A percentile compares a stretch with the other conserved stretches of the same genome.
phyloP scores from a whole-genome alignment of 352 stramenopile genomes.

The Globisporangium uncinulatum region DNA sequence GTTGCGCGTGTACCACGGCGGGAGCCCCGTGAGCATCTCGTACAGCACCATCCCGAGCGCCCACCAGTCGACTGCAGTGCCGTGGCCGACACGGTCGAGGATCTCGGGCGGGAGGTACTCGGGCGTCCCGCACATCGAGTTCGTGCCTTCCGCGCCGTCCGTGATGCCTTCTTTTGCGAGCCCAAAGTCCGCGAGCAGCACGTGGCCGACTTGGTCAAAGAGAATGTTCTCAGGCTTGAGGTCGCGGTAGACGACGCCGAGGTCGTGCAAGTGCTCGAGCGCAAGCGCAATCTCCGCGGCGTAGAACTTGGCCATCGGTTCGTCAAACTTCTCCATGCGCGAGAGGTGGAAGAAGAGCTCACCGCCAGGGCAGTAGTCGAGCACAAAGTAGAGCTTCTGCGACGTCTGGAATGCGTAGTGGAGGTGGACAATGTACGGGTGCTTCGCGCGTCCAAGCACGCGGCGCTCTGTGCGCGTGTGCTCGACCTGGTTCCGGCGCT shows the following conservation, averaged over 20 bases:
- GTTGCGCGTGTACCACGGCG: conserved; percentile 92
- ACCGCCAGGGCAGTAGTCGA: conserved; percentile 89
- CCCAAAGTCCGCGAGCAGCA: conserved; percentile 83
- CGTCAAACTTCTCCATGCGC: conserved; percentile 86
- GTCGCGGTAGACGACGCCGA: conserved; percentile 87
- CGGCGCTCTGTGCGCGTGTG: conserved; percentile 79
- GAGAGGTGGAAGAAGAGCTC: conserved; percentile 90
- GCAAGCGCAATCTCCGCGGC: conserved; percentile 88
- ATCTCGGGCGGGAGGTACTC: conserved; percentile 94
- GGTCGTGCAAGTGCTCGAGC: conserved; percentile 84
- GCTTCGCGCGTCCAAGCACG: conserved; percentile 83
- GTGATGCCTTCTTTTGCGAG: conserved; percentile 85
- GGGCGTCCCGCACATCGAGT: conserved; percentile 88
- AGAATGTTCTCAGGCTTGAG: conserved; percentile 86
- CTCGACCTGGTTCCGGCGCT: conserved; percentile 80
- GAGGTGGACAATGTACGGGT: conserved; percentile 90
- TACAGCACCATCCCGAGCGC: conserved; percentile 91
- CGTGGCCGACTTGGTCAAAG: conserved; percentile 72
- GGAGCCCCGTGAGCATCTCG: conserved; percentile 91
- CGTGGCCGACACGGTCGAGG: conserved; percentile 83
- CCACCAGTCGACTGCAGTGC: conserved; percentile 92
- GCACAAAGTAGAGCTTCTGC: conserved; percentile 90
- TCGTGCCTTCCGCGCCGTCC: conserved; percentile 74
- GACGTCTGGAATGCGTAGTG: conserved; percentile 90
- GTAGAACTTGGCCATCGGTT: conserved; percentile 88